These are phyloP conservation scores for Paramyrothecium sp. DNA, from an alignment of 2,329 filamentous ascomycete genomes.

Conservation along the genomic window DNA sequence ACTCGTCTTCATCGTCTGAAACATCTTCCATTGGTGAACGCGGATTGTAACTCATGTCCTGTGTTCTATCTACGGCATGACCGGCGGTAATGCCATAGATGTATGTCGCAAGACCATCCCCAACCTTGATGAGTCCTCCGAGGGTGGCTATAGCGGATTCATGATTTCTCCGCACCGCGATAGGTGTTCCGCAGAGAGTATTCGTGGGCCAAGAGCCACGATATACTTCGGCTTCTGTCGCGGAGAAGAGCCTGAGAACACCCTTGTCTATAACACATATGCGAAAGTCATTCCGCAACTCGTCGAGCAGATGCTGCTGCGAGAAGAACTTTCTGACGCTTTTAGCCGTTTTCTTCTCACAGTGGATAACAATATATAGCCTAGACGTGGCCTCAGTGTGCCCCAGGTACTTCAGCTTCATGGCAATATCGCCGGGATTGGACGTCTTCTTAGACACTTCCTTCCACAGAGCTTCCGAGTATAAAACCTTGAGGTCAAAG, in stretches of 20 bases:
- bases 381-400: not conserved
- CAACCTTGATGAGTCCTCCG: not conserved
- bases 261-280: not conserved
- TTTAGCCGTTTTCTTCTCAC: conserved; percentile 1
- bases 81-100: conserved; percentile 2
- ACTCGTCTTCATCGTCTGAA: not conserved
- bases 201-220: not conserved
- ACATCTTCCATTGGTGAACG: not conserved
- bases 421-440: conserved; percentile 2
- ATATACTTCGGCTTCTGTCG: not conserved
- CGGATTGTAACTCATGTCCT: not conserved
- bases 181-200: conserved; percentile 1
- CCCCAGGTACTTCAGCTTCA: conserved; percentile 4
- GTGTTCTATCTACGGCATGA: not conserved
- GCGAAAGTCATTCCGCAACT: not conserved
- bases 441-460: not conserved
- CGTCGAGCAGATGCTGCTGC: conserved; percentile 1
- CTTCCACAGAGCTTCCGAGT: not conserved
- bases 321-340: conserved; percentile 3
- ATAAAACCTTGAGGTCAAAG: conserved; percentile 6
- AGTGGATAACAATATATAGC: conserved; percentile 5
- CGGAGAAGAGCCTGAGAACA: not conserved
- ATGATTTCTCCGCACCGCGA: not conserved
- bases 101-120: not conserved
- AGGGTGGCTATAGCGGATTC: not conserved